Base-by-base conservation (phyloP, 164 flowering plant species). In the Annona squamosa region DNA sequence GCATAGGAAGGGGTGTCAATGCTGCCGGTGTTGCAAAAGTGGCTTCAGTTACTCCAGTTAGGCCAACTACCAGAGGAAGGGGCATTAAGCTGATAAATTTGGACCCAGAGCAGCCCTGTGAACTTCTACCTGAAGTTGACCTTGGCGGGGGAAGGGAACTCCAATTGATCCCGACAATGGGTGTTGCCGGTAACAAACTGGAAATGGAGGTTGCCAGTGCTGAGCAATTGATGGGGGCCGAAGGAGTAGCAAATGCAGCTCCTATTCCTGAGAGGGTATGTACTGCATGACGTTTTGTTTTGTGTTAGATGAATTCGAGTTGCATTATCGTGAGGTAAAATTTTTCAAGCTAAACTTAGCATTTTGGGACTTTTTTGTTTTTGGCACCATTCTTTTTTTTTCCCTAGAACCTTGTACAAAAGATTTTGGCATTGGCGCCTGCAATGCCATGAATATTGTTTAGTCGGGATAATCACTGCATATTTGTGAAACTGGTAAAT, bases 201-300 rank as follows among this genome's bases (percentile, higher is more conserved):
- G 85, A 80, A 2, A 86, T 90, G 90, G 91, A 87, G 72, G 94
- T 93, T 45, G 89, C 87, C 41, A 87, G 93, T 77, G 90, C 84
- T 0, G 98, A 93, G 64, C 91, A 91, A 78, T 70, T 83, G 73
- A 72, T 87, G 42, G 98, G 85, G 52, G 93, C 74, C 65, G 98
- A 91, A 73, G 98, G 90, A 77, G 98, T 89, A 73, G 71, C 89
- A 57, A 79, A 80, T 79, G 72, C 87, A 13, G 75, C 91, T 77
- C 97, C 97, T 4, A 86, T 93, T 70, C 98, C 98, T 59, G 98
- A 92, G 10, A 84, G 83, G 91, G 98, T 92, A 90, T 70, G 44
- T 43, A 48, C 37, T 65, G 41, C 19, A 3, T 4, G 42, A 9
- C 3, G 52, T 72, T 4, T 48, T 74, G 59, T 52, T 52, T 52